Base-by-base conservation (phyloP, 371 early-diverging fungal species). In the Mucor indicus region DNA sequence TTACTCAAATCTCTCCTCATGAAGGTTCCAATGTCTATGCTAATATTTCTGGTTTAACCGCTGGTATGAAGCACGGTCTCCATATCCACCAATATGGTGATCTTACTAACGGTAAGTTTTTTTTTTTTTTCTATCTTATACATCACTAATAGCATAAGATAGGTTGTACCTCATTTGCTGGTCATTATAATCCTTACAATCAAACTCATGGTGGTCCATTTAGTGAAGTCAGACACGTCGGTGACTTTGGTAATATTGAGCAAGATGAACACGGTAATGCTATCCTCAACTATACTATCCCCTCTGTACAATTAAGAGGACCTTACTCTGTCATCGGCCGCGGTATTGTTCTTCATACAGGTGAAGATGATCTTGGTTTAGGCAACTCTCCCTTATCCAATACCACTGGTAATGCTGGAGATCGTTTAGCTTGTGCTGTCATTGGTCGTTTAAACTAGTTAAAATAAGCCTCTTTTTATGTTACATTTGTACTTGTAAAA, bases 391-490 rank as follows among this genome's bases (percentile, higher is more conserved):
- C 87, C 56, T 75, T 84, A 21, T 89, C 89, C 51, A 68, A 73
- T 57, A 75, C 81, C 39, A 93, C 91, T 35, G 93, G 93, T 32
- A 91, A 95, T 56, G 88, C 93, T 64, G 94, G 93, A 44, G 84
- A 67, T 38, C 86, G 93, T 50, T 69, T 79, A 50, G 90, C 88
- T 41, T 95, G 95, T 75, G 95, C 92, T 71, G 90, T 91, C 61
- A 92, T 93, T 73, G 92, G 92, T 42, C 72, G 68, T 69, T n/a
- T n/a, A n/a, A n/a, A n/a, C n/a, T n/a, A n/a, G n/a, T n/a, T n/a
- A n/a, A n/a, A n/a, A n/a, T n/a, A n/a, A n/a, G n/a, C n/a, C n/a
- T n/a, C n/a, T n/a, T n/a, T n/a, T n/a, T n/a, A n/a, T n/a, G n/a
- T n/a, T n/a, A n/a, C n/a, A n/a, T n/a, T n/a, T n/a, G n/a, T n/a